A percentile compares a stretch with the other conserved stretches of the same genome.
These are phyloP conservation scores for Ogataea thermomethanolica DNA, from an alignment of 805 yeast species.

Conservation along the genomic window DNA sequence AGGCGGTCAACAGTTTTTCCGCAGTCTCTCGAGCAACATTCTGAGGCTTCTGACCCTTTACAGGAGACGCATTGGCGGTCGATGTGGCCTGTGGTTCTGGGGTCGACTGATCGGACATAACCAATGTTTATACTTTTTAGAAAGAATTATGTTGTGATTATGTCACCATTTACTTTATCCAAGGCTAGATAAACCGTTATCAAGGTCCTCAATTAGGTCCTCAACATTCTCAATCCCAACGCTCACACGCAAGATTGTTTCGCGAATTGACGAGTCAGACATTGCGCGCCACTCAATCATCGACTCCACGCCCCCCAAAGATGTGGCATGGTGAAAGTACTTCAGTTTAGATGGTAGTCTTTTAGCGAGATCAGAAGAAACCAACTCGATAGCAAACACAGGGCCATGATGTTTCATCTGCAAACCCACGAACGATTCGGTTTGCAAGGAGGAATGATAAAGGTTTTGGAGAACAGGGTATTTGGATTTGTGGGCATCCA, in stretches of 20 bases:
- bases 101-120: conserved; percentile 6
- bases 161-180: conserved; percentile 1
- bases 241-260: conserved; percentile 66
- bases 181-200: conserved; percentile 44
- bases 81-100: conserved; percentile 17
- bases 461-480: conserved; percentile 50
- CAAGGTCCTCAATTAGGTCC: conserved; percentile 73
- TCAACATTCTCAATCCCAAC: conserved; percentile 75
- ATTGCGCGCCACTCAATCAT: conserved; percentile 87
- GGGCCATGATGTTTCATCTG: conserved; percentile 72
- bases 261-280: conserved; percentile 55
- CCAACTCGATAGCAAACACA: conserved; percentile 64
- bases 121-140: conserved; percentile 4
- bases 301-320: conserved; percentile 90
- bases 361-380: conserved; percentile 52
- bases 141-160: neutral
- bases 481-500: conserved; percentile 46
- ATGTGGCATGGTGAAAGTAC: conserved; percentile 85
- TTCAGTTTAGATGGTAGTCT: conserved; percentile 60
- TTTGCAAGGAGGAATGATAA: conserved; percentile 75
- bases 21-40: conserved; percentile 12
- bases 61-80: conserved; percentile 13
- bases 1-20: conserved; percentile 7
- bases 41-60: conserved; percentile 3
- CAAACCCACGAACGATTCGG: conserved; percentile 57